Conservation (phyloP, 257 asterid genomes). For the Solanum virginianum region DNA sequence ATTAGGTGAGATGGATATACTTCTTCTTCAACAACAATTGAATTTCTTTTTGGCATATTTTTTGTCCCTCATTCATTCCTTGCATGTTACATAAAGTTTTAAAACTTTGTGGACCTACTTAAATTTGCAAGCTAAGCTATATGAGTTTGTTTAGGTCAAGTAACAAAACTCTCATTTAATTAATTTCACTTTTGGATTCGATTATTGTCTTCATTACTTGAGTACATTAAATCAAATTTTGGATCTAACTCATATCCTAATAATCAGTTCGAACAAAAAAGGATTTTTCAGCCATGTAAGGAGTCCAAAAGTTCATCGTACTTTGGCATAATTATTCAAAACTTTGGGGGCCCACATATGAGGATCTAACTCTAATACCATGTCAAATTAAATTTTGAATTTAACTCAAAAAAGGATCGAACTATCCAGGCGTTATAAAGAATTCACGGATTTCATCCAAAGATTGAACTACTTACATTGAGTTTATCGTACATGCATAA, state of each 20-base stretch:
- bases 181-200: not conserved
- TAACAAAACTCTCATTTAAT: not conserved
- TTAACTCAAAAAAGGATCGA: too few relatives aligned
- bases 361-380: too few relatives aligned
- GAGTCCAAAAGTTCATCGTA: too few relatives aligned
- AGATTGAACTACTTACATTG: not conserved
- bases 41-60: not conserved
- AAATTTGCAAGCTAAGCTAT: not conserved
- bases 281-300: too few relatives aligned
- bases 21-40: conserved; percentile 12
- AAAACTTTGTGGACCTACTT: not conserved
- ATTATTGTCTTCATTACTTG: not conserved
- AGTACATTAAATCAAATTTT: not conserved
- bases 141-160: not conserved
- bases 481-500: not conserved
- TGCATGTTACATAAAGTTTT: conserved; percentile 19
- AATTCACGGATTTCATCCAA: too few relatives aligned
- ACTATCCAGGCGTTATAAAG: too few relatives aligned
- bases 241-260: not conserved
- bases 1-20: conserved; percentile 48
- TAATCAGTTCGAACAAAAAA: not conserved
- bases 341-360: too few relatives aligned
- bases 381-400: too few relatives aligned
- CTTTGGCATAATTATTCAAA: too few relatives aligned
- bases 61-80: conserved; percentile 7